phyloP scores from a whole-genome alignment of 345 rosid species.

The Eucalyptus urophylla region DNA sequence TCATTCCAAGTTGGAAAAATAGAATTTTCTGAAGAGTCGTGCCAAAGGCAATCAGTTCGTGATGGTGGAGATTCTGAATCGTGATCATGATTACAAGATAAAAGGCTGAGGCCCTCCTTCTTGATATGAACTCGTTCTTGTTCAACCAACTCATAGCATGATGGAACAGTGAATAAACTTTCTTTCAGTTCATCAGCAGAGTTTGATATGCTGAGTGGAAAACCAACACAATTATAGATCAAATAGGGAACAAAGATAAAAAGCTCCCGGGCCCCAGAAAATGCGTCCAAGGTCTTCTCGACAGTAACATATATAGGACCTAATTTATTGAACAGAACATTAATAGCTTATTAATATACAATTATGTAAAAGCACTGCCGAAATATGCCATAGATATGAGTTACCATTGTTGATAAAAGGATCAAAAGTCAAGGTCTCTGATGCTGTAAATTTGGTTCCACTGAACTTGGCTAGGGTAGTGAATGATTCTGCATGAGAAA shows the following conservation, averaged over 20 bases:
- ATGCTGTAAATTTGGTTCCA: conserved; percentile 54
- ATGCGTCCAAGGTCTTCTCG: conserved; percentile 75
- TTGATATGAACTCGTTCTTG: conserved; percentile 27
- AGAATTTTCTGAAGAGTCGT: conserved; percentile 22
- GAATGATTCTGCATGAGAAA: conserved; percentile 71
- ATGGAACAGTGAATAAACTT: conserved; percentile 40
- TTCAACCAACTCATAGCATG: conserved; percentile 60
- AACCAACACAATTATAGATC: conserved; percentile 72
- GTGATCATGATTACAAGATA: conserved; percentile 36
- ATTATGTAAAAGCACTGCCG: background rate
- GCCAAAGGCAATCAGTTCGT: conserved; percentile 7
- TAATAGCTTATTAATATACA: background rate
- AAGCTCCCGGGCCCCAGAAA: conserved; percentile 86
- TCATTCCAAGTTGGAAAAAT: background rate
- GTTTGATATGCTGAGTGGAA: conserved; percentile 60
- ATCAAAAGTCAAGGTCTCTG: conserved; percentile 52
- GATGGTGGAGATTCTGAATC: conserved; percentile 16
- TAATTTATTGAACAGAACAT: conserved; percentile 1
- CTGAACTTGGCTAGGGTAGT: conserved; percentile 51
- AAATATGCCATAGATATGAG: background rate
- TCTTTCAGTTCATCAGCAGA: conserved; percentile 36
- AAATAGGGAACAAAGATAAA: conserved; percentile 66
- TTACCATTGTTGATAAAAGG: conserved; percentile 43
- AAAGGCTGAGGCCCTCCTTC: conserved; percentile 57
- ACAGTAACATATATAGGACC: conserved; percentile 58